These are phyloP conservation scores for Pseudodiploospora longispora DNA, from an alignment of 2,329 filamentous ascomycete species.

Conservation along the genomic window DNA sequence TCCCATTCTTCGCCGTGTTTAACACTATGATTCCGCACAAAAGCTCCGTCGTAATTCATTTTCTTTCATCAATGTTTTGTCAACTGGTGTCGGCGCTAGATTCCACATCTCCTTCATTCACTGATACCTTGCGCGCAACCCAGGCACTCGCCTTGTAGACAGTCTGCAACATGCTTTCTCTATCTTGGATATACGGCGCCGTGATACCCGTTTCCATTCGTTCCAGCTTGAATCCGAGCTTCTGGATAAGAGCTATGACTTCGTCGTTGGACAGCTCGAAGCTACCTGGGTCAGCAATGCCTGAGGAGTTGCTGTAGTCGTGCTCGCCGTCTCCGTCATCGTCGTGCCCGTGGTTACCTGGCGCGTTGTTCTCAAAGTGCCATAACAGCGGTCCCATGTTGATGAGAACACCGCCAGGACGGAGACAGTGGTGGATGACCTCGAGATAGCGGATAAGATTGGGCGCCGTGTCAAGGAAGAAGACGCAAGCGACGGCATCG, in stretches of 20 bases:
- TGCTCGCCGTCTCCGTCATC: constrained; percentile 43
- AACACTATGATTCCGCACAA: too few relatives aligned
- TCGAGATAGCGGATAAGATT: constrained; percentile 88
- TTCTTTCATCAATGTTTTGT: too few relatives aligned
- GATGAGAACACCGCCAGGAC: constrained; percentile 70
- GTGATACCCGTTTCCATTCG: constrained; percentile 49
- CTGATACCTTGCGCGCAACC: constrained; percentile 65
- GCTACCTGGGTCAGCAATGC: constrained; percentile 81
- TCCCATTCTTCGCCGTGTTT: too few relatives aligned
- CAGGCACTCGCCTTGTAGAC: constrained; percentile 75
- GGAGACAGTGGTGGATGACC: constrained; percentile 70
- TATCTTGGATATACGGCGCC: constrained; percentile 82
- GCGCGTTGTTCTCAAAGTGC: constrained; percentile 80
- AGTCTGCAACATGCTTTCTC: constrained; percentile 76
- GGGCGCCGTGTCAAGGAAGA: constrained; percentile 95
- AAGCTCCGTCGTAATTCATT: too few relatives aligned
- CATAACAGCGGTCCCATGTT: constrained; percentile 89
- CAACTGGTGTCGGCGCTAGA: too few relatives aligned
- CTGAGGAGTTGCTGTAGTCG: constrained; percentile 43
- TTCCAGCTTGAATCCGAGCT: constrained; percentile 70
- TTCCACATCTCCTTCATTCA: constrained; percentile 3
- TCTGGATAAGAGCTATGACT: constrained; percentile 65
- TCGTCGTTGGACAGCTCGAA: constrained; percentile 89
- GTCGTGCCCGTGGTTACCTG: constrained; percentile 46
- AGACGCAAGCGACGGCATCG: constrained; percentile 80